Evolutionary conservation across 345 rosid species (phyloP).

Genomic region (Gossypium turneri): DNA sequence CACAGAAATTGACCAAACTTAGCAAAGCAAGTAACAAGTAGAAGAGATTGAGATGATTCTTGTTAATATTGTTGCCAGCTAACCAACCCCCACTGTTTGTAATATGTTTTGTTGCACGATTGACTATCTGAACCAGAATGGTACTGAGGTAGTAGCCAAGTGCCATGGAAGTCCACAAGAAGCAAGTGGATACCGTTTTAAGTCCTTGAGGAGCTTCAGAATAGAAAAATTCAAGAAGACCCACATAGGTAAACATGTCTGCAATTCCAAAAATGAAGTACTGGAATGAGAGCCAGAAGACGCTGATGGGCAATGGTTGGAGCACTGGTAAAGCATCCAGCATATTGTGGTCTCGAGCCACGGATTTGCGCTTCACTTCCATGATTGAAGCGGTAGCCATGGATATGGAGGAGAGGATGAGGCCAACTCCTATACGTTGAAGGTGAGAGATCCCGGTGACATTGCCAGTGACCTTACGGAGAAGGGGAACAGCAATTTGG

Average conservation of each 20-base stretch:
- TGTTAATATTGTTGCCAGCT: conserved; percentile 54
- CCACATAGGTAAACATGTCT: conserved; percentile 49
- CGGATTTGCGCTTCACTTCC: conserved; percentile 47
- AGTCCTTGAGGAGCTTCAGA: conserved; percentile 50
- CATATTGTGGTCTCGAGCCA: conserved; percentile 45
- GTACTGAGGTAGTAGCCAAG: conserved; percentile 49
- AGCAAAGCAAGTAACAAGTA: conserved; percentile 41
- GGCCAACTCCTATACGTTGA: conserved; percentile 58
- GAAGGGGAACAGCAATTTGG: conserved; percentile 37
- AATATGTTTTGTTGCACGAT: conserved; percentile 26
- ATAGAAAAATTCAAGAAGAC: conserved; percentile 57
- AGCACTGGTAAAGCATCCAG: conserved; percentile 38
- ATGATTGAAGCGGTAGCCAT: conserved; percentile 45
- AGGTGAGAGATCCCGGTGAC: conserved; percentile 50
- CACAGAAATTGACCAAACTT: conserved; percentile 45
- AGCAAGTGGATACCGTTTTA: conserved; percentile 45
- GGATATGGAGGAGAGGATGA: conserved; percentile 38
- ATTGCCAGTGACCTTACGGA: conserved; percentile 39
- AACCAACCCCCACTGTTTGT: conserved; percentile 48
- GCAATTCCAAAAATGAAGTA: conserved; percentile 55
- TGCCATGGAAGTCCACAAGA: conserved; percentile 55
- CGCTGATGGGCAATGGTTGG: conserved; percentile 45
- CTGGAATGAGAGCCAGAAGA: conserved; percentile 56
- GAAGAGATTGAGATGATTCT: conserved; percentile 53
- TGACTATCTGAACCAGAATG: conserved; percentile 41